Conservation (phyloP, 257 asterid genomes). For the Nicotiana benthamiana region DNA sequence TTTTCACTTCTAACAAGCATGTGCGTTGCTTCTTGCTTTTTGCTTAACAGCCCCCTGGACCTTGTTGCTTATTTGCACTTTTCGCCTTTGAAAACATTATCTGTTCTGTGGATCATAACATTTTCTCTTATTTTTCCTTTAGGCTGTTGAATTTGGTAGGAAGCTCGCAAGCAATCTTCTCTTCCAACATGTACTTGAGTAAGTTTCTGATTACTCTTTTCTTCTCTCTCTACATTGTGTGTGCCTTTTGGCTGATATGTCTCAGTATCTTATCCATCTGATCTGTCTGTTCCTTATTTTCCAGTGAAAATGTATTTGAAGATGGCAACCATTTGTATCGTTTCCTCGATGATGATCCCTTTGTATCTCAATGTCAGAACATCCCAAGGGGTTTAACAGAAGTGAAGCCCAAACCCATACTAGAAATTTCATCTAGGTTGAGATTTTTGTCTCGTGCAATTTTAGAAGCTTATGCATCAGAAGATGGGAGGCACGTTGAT, state of each 20-base stretch:
- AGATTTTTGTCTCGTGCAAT: conserved; percentile 55
- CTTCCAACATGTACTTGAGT: conserved; percentile 65
- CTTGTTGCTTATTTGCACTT: neutral
- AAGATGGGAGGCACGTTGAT: conserved; percentile 65
- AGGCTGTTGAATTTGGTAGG: conserved; percentile 91
- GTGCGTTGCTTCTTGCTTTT: neutral
- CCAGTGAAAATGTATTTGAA: conserved; percentile 67
- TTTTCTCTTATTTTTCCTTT: conserved; percentile 12
- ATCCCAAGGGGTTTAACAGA: conserved; percentile 80
- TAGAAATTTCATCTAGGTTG: conserved; percentile 72
- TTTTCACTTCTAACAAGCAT: neutral
- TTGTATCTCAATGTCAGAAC: conserved; percentile 69
- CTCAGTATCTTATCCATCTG: neutral
- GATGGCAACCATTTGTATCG: conserved; percentile 76
- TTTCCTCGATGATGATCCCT: conserved; percentile 77
- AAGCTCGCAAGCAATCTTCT: conserved; percentile 69
- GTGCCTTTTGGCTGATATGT: neutral
- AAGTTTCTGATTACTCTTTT: conserved; percentile 27
- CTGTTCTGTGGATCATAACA: neutral
- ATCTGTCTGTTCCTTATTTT: neutral
- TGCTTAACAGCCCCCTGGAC: neutral
- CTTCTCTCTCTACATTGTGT: neutral
- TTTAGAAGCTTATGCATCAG: conserved; percentile 77
- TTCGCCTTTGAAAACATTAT: neutral
- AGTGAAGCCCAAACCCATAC: conserved; percentile 68